A percentile compares a stretch with the other conserved stretches of the same genome.
phyloP scores from a whole-genome alignment of 305 asterid genomes.

The Fraxinus platypoda region DNA sequence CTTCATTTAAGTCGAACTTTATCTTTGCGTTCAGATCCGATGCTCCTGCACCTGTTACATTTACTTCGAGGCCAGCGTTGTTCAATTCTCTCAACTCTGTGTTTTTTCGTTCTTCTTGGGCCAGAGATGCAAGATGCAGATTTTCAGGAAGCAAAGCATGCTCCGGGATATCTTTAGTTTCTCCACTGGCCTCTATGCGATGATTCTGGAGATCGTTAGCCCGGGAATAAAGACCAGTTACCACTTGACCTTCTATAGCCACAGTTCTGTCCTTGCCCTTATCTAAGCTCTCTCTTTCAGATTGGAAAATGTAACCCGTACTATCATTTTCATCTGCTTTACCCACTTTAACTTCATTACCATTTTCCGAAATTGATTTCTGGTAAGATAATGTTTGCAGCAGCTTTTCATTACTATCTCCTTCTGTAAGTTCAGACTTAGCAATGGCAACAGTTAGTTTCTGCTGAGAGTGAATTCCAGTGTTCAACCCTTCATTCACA shows the following conservation, averaged over 20 bases:
- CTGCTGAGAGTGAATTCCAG: conserved; percentile 19
- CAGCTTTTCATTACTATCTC: conserved; percentile 26
- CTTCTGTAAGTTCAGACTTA: conserved; percentile 37
- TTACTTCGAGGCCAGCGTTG: conserved; percentile 25
- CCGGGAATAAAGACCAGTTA: conserved; percentile 25
- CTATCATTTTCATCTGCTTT: conserved; percentile 28
- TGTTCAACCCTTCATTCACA: conserved; percentile 28
- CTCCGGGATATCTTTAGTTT: conserved; percentile 17
- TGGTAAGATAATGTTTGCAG: conserved; percentile 21
- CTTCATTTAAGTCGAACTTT: conserved; percentile 83
- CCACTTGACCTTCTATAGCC: conserved; percentile 20
- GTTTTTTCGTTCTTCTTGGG: conserved; percentile 28
- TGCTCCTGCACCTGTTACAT: conserved; percentile 30
- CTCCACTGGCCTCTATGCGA: conserved; percentile 16
- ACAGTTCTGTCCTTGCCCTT: conserved; percentile 19
- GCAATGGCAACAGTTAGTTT: conserved; percentile 24
- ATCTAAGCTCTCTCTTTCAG: conserved; percentile 29
- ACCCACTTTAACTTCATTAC: conserved; percentile 24
- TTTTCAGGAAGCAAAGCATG: conserved; percentile 18
- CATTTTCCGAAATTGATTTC: conserved; percentile 25
- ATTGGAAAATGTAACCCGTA: conserved; percentile 16
- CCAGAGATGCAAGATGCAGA: conserved; percentile 21
- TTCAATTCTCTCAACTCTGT: conserved; percentile 29
- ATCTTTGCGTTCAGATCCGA: conserved; percentile 45
- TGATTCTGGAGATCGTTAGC: conserved; percentile 27